Evolutionary conservation across 345 rosid species (phyloP).

Genomic region (Pseudoturritis turrita): DNA sequence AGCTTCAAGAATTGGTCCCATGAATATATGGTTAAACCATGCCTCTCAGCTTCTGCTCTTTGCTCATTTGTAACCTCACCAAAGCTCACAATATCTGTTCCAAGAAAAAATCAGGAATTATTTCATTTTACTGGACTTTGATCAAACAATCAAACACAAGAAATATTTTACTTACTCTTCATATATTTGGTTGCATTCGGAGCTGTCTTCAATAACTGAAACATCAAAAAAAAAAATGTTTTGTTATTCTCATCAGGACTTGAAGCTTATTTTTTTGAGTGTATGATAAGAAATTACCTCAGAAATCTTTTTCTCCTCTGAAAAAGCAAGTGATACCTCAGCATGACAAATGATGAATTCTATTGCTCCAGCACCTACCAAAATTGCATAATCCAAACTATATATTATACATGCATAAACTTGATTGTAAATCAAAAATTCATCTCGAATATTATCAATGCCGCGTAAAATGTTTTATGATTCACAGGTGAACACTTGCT

Average conservation of each 20-base stretch:
- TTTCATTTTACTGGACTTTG: background rate
- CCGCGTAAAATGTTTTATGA: background rate
- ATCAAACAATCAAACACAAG: background rate
- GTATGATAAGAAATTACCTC: constrained; percentile 49
- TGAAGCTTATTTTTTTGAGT: too few relatives aligned
- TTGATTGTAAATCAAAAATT: background rate
- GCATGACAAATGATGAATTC: constrained; percentile 86
- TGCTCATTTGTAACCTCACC: constrained; percentile 68
- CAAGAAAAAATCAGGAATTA: background rate
- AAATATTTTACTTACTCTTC: constrained; percentile 55
- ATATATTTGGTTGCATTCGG: constrained; percentile 55
- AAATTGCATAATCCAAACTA: background rate
- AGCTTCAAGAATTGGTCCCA: constrained; percentile 85
- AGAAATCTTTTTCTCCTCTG: constrained; percentile 77
- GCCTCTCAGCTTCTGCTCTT: constrained; percentile 55
- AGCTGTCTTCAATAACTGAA: constrained; percentile 80
- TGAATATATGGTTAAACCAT: constrained; percentile 56
- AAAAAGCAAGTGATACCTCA: constrained; percentile 81
- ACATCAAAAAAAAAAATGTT: background rate
- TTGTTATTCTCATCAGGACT: background rate
- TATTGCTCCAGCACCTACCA: constrained; percentile 86
- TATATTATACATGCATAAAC: background rate
- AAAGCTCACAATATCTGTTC: constrained; percentile 91
- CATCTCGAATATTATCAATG: background rate
- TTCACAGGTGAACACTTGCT: too few relatives aligned